These are phyloP conservation scores for Solanum chiquidenum DNA, from an alignment of 257 asterid genomes.

Conservation along the genomic window DNA sequence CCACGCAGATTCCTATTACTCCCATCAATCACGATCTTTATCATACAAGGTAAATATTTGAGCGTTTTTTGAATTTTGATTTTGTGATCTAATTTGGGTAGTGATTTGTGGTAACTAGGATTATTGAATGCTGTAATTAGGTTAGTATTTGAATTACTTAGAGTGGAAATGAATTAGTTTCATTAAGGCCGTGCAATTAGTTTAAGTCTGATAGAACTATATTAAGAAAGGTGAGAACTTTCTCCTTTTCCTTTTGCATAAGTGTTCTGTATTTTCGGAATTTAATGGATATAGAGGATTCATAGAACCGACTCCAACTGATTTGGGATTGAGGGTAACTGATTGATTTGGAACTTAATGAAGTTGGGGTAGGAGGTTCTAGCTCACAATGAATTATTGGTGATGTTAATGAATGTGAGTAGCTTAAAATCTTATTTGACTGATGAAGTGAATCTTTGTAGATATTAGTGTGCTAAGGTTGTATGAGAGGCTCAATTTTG, in stretches of 20 bases:
- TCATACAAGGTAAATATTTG: constrained; percentile 51
- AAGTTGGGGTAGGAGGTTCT: neutral
- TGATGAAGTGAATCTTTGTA: neutral
- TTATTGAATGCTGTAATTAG: neutral
- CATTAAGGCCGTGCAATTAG: neutral
- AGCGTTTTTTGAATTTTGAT: neutral
- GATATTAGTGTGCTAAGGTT: neutral
- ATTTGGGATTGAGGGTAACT: neutral
- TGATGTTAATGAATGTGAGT: neutral
- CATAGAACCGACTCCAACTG: neutral
- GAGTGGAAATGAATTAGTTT: neutral
- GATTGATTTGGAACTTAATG: neutral
- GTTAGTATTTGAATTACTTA: neutral
- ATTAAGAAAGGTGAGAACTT: neutral
- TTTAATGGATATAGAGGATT: neutral
- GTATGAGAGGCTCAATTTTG: neutral
- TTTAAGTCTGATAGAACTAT: neutral
- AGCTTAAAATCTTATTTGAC: neutral
- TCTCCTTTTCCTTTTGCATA: neutral
- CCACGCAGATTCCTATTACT: constrained; percentile 25
- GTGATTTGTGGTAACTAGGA: neutral
- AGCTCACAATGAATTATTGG: neutral
- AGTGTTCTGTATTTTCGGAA: neutral
- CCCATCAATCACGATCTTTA: constrained; percentile 88
- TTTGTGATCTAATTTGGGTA: neutral